Evolutionary conservation across 2,329 filamentous ascomycete species (phyloP).

Genomic region (Phialocephala subalpina): DNA sequence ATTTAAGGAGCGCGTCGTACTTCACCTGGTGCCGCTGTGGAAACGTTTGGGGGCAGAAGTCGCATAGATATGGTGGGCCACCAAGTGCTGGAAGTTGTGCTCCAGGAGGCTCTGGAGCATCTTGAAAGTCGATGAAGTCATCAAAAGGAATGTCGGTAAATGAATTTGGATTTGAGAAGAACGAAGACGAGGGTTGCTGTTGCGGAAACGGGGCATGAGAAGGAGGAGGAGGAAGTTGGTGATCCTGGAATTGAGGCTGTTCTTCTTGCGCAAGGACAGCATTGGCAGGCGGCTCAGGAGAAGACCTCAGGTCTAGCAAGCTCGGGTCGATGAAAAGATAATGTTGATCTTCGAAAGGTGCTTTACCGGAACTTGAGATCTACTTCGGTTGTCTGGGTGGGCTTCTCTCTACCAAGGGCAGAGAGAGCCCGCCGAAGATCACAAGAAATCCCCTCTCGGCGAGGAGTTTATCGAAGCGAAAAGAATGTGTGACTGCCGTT

Average conservation of each 20-base stretch:
- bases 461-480: background rate
- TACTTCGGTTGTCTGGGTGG: background rate
- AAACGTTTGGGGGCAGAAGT: background rate
- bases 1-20: background rate
- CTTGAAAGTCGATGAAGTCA: background rate
- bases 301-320: background rate
- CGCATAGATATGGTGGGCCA: background rate
- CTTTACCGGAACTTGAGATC: slow-evolving; percentile 3
- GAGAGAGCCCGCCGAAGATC: slow-evolving; percentile 16
- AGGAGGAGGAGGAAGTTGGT: background rate
- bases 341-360: slow-evolving; percentile 12
- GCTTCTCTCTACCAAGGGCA: slow-evolving; percentile 5
- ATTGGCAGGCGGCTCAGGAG: background rate
- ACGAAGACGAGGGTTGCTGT: background rate
- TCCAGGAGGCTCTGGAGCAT: background rate
- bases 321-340: slow-evolving; percentile 6
- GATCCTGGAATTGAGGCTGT: slow-evolving; percentile 5
- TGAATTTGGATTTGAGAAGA: background rate
- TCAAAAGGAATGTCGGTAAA: background rate
- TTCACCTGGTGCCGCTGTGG: background rate
- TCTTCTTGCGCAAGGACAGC: slow-evolving; percentile 3
- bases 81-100: background rate
- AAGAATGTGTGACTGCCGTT: slow-evolving; percentile 12
- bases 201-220: background rate
- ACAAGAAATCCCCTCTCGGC: background rate